A percentile compares a stretch with the other conserved stretches of the same genome.
phyloP scores from a whole-genome alignment of 495 filamentous ascomycete species.

The Talaromyces liani region DNA sequence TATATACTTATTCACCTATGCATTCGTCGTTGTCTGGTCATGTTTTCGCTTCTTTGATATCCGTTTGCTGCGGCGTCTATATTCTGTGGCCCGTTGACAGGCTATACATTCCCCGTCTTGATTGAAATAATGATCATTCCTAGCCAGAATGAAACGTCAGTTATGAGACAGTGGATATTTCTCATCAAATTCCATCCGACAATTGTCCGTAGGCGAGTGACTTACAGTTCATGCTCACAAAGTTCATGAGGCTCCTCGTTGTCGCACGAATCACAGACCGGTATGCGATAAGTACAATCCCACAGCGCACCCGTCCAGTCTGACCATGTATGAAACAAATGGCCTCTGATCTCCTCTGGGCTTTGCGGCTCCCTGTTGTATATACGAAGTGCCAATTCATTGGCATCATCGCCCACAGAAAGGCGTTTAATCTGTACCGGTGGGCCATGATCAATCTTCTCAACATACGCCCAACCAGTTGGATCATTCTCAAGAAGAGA shows the following conservation, averaged over 20 bases:
- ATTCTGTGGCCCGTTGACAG: not conserved
- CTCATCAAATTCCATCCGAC: not conserved
- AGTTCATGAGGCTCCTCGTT: not conserved
- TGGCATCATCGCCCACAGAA: not conserved
- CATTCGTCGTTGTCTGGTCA: not conserved
- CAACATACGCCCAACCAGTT: not conserved
- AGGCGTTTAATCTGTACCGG: not conserved
- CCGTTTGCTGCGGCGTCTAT: conserved; percentile 2
- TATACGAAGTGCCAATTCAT: not conserved
- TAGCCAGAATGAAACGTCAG: not conserved
- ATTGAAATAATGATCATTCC: conserved; percentile 3
- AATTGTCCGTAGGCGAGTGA: too few species aligned
- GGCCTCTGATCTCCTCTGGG: not conserved
- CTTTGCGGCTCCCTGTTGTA: not conserved
- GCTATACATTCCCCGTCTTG: conserved; percentile 6
- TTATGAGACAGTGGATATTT: not conserved
- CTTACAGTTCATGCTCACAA: not conserved
- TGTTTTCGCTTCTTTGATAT: not conserved
- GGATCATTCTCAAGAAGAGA: not conserved
- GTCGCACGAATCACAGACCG: not conserved
- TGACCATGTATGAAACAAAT: not conserved
- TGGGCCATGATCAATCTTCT: not conserved
- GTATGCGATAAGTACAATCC: conserved; percentile 5
- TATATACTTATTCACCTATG: not conserved
- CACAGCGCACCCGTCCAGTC: not conserved